Evolutionary conservation across 345 rosid genomes (phyloP).

Genomic region (Salix dunnii): DNA sequence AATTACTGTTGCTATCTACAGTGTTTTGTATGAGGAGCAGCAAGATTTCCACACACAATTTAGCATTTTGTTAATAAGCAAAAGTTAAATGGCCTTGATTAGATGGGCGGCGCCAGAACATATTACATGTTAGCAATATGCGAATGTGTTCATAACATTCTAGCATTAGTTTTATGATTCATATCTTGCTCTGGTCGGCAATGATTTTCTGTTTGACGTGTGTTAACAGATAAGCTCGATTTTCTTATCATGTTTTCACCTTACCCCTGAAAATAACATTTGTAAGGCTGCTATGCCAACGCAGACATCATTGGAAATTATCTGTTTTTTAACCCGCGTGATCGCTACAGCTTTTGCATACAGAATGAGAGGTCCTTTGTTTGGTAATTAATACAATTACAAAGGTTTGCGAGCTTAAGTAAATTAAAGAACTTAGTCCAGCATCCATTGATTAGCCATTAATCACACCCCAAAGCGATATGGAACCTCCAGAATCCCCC

Average conservation of each 20-base stretch:
- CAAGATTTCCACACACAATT: too few species aligned
- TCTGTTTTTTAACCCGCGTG: not conserved
- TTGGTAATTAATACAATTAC: too few species aligned
- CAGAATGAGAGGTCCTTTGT: not conserved
- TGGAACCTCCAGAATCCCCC: not conserved
- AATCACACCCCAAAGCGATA: not conserved
- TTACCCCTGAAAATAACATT: not conserved
- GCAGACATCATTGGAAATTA: not conserved
- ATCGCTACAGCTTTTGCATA: not conserved
- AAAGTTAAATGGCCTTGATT: not conserved
- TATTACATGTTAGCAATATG: not conserved
- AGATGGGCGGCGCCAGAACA: slow-evolving; percentile 9
- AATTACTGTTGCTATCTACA: too few species aligned
- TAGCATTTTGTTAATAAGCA: too few species aligned
- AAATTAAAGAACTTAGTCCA: not conserved
- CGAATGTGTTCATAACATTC: not conserved
- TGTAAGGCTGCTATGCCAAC: not conserved
- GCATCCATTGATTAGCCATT: not conserved
- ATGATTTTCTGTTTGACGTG: not conserved
- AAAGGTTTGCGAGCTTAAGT: not conserved
- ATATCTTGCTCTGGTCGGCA: not conserved
- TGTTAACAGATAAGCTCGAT: not conserved
- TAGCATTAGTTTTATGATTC: not conserved
- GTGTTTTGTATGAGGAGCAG: too few species aligned
- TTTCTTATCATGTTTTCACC: not conserved